Percentiles rank a stretch among this genome's conserved stretches.
Conservation (phyloP, 495 filamentous ascomycete genomes). For the Rostrohypoxylon terebratum region DNA sequence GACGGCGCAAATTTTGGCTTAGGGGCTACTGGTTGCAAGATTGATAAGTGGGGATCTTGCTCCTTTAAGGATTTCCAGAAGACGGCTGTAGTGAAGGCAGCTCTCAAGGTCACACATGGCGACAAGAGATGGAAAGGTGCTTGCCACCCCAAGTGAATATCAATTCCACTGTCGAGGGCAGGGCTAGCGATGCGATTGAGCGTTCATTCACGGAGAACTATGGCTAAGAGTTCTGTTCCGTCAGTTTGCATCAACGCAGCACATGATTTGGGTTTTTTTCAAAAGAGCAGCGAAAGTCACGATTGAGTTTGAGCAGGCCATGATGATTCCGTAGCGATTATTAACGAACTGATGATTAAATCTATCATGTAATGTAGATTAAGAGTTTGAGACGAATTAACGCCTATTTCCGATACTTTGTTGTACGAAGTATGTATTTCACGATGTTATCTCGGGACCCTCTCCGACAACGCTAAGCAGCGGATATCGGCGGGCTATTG, state of each 20-base stretch:
- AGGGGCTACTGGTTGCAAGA: constrained; percentile 24
- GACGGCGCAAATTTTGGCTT: constrained; percentile 36
- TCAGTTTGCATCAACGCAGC: neutral
- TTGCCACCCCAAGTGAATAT: neutral
- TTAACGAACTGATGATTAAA: neutral
- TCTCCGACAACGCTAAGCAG: neutral
- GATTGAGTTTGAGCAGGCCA: neutral
- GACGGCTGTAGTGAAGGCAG: constrained; percentile 19
- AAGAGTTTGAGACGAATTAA: neutral
- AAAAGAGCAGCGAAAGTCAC: neutral
- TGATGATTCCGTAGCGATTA: neutral
- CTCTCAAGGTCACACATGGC: constrained; percentile 24
- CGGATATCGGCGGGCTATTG: neutral
- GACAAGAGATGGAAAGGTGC: constrained; percentile 26
- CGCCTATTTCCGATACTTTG: neutral
- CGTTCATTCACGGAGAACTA: neutral
- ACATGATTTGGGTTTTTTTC: neutral
- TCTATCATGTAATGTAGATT: neutral
- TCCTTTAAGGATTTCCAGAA: constrained; percentile 24
- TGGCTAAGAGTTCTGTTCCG: neutral
- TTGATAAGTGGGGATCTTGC: constrained; percentile 35
- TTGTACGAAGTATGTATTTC: no score
- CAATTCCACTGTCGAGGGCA: neutral
- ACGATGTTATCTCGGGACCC: neutral
- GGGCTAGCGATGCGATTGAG: neutral